Evolutionary conservation across 768 basidiomycete species (phyloP), one percentile per base, ranked within the genome.

Genomic region (Lactarius sp.): DNA sequence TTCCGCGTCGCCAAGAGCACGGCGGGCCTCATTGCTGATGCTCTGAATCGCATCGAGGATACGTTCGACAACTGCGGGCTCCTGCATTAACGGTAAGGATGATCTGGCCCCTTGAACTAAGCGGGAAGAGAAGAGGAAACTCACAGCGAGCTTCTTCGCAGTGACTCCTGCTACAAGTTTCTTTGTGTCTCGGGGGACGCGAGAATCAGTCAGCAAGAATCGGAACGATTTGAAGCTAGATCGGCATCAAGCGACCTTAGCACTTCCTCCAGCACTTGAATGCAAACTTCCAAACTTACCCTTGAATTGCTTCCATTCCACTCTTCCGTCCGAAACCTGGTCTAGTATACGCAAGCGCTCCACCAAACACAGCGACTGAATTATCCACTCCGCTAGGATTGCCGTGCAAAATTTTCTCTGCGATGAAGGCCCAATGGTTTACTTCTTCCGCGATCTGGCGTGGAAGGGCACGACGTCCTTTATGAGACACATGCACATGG

Each of bases 371-470:
- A 16, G 91, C 83, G 41, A 98, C 92, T 20, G 94, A 90, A 74
- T 99, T 98, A 73, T 99, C 97, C 27, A 99, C 90, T 9, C 97
- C 97, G 69, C 93, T 96, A 3, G 97, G 97, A 70, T 90, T 98
- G 0, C 97, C 97, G 73, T 99, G 97, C 56, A 98, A 77, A 47
- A 99, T 88, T 75, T 98, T 98, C 77, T 99, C 97, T 12, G 88
- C 83, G 56, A 98, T 78, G 75, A 97, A 98, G 20, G 97, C 94
- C 86, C 94, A 98, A 52, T 81, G 80, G 74, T 99, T 98, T 68
- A 95, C 86, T 66, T 87, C 80, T 67, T 94, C 88, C 5, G 92
- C 90, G 36, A 85, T 76, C 12, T 74, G 71, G 42, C 77, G 78
- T 20, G 88, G 78, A 68, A 94, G 79, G 60, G 87, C 85, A 58